Evolutionary conservation across 2,329 filamentous ascomycete species (phyloP).

Genomic region (Curvularia verruculosa): DNA sequence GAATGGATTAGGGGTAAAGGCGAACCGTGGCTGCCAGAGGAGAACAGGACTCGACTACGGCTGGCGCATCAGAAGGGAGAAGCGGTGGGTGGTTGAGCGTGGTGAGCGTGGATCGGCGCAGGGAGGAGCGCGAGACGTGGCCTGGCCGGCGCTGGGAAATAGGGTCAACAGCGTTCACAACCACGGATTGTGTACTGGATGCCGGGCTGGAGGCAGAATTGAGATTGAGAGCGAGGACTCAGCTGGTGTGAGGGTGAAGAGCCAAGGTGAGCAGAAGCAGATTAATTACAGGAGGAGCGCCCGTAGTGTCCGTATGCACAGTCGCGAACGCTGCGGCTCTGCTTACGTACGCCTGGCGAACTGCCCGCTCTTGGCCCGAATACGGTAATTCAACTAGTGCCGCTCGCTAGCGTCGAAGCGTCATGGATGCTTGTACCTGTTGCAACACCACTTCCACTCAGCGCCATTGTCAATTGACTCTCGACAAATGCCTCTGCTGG

Average conservation of each 20-base stretch:
- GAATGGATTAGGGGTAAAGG: conserved; percentile 20
- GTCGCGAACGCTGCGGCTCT: conserved; percentile 14
- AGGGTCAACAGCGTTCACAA: conserved; percentile 18
- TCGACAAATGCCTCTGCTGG: conserved; percentile 40
- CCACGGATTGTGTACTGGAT: conserved; percentile 5
- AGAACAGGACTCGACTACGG: conserved; percentile 29
- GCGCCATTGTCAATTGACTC: conserved; percentile 34
- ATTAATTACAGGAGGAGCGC: conserved; percentile 31
- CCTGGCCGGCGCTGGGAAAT: conserved; percentile 34
- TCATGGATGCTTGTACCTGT: conserved; percentile 8
- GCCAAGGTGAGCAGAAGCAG: conserved; percentile 19
- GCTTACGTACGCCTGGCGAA: conserved; percentile 13
- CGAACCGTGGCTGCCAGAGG: conserved; percentile 42
- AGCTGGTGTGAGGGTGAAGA: conserved; percentile 12
- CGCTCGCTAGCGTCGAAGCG: conserved; percentile 23
- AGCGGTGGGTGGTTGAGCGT: conserved; percentile 15
- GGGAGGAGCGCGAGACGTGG: conserved; percentile 42
- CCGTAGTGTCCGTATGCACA: conserved; percentile 13
- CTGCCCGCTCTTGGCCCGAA: neutral
- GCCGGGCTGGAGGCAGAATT: conserved; percentile 3
- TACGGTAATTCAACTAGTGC: neutral
- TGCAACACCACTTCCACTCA: conserved; percentile 9
- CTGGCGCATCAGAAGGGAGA: conserved; percentile 42
- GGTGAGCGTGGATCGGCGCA: conserved; percentile 28
- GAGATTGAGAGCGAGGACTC: conserved; percentile 3